A percentile compares a stretch with the other conserved stretches of the same genome.
Evolutionary conservation across 2,329 filamentous ascomycete genomes (phyloP).

Genomic region (Blumeriella jaapii): DNA sequence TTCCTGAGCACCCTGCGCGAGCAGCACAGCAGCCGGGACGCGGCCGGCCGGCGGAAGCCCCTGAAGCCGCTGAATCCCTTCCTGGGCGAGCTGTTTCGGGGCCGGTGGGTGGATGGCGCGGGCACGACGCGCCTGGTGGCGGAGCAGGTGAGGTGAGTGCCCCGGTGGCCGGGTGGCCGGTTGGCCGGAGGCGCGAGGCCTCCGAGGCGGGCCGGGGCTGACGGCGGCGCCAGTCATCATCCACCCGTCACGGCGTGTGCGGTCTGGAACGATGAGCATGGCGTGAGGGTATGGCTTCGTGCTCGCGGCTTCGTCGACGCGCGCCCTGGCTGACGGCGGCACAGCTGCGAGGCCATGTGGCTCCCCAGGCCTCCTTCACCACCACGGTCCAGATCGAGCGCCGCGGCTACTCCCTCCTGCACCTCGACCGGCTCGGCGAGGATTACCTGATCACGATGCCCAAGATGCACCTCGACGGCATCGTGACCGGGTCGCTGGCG

Average conservation of each 20-base stretch:
- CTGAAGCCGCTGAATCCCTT: constrained; percentile 98
- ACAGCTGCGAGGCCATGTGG: constrained; percentile 72
- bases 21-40: constrained; percentile 49
- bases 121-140: constrained; percentile 79
- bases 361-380: constrained; percentile 87
- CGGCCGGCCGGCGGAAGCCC: constrained; percentile 70
- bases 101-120: constrained; percentile 72
- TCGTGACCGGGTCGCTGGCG: constrained; percentile 75
- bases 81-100: constrained; percentile 84
- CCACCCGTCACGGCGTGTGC: constrained; percentile 89
- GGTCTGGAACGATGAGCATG: constrained; percentile 76
- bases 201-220: background rate
- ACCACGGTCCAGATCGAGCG: constrained; percentile 91
- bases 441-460: constrained; percentile 87
- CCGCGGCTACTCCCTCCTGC: constrained; percentile 77
- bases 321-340: constrained; percentile 5
- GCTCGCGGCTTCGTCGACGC: background rate
- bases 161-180: too few species aligned
- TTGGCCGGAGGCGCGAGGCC: background rate
- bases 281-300: constrained; percentile 37
- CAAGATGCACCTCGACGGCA: constrained; percentile 79
- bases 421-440: constrained; percentile 45
- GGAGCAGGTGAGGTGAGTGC: constrained; percentile 67
- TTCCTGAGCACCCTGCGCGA: constrained; percentile 89
- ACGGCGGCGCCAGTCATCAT: constrained; percentile 53